Evolutionary conservation across 2,329 filamentous ascomycete genomes (phyloP), one percentile per base, ranked within the genome.

Genomic region (Aphanocladium album): DNA sequence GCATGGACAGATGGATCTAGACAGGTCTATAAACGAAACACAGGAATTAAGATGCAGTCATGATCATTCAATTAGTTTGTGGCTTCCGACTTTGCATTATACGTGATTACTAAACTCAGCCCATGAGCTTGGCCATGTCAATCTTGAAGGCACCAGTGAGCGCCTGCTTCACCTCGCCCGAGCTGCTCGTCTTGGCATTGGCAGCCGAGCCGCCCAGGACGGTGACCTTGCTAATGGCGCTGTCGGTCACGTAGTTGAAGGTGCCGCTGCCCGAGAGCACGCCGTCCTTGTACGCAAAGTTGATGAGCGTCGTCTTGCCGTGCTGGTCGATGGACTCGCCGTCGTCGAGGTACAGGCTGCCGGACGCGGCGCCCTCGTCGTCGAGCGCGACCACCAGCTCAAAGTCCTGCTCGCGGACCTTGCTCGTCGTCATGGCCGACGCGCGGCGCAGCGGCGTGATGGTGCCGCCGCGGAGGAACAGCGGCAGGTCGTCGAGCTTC

Each of bases 271-370:
- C 74, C 0, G 64, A 72, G 23, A 89, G 77, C 61, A 73, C 73
- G 39, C 81, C 80, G 7, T 77, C 70, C 41, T 78, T 74, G 69
- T 83, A 92, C 17, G 70, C 65, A 67, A 91, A 89, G 16, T 76
- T 70, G 51, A 91, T 78, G 53, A 82, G 74, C 2, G 80, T 83
- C 9, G 79, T 83, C 45, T 41, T 30, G 5, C 67, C 70, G 6
- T 73, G 64, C 72, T 89, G 88, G 62, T 81, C 75, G 49, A 91
- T 67, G 27, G 80, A 85, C 63, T 85, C 83, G 11, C 90, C 90
- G 63, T 93, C 90, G 66, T 93, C 90, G 9, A 93, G 75, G 69
- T 92, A 93, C 62, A 93, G 75, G 33, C 76, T 76, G 0, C 90
- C 90, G 1, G 68, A 71, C 0, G 90, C 90, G 12, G 74, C 83